Evolutionary conservation across 768 basidiomycete genomes (phyloP).

Genomic region (Suillus americanus): DNA sequence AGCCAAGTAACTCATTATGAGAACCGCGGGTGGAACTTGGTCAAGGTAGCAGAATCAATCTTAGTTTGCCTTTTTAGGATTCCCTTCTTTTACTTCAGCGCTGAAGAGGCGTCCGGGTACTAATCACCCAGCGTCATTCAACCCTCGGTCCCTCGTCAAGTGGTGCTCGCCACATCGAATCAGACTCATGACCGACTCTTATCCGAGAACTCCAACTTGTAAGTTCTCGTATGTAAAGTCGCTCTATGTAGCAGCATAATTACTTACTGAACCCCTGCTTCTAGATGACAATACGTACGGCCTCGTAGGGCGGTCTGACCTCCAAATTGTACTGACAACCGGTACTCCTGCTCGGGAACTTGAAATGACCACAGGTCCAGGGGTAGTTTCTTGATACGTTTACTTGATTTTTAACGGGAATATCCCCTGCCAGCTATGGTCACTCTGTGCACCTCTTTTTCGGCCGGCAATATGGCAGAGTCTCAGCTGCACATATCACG

Average conservation of each 20-base stretch:
- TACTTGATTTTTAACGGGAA: background rate
- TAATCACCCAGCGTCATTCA: background rate
- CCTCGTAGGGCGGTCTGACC: background rate
- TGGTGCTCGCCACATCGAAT: background rate
- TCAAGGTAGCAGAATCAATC: background rate
- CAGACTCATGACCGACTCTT: too few relatives aligned
- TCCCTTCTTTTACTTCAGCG: background rate
- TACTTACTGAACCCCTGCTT: background rate
- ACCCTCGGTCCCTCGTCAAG: background rate
- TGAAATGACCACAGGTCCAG: background rate
- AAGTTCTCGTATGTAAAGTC: background rate
- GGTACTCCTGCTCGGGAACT: background rate
- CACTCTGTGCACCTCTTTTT: background rate
- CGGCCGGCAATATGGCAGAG: background rate
- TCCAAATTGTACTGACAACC: background rate
- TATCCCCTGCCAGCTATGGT: background rate
- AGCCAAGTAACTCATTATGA: background rate
- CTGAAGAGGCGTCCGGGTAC: background rate
- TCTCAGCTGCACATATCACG: background rate
- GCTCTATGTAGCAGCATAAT: background rate
- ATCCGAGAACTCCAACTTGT: background rate
- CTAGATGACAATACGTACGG: background rate
- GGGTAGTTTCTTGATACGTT: background rate
- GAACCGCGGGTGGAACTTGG: background rate
- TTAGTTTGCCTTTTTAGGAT: slow-evolving; percentile 1